A percentile compares a stretch with the other conserved stretches of the same genome.
Conservation (phyloP, 2,329 filamentous ascomycete species). For the Botryotinia convoluta region DNA sequence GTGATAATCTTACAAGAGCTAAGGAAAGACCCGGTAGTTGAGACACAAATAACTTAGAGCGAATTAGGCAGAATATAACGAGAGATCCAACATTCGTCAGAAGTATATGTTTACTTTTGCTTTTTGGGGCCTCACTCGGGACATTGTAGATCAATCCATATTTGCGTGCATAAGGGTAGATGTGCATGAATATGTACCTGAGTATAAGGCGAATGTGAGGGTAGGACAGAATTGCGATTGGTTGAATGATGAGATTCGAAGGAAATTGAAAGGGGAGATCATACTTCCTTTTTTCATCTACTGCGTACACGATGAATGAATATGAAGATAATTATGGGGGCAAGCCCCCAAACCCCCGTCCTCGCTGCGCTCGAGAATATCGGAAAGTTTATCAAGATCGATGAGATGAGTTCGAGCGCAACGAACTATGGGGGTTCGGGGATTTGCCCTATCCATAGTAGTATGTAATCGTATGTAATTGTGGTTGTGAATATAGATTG, state of each 20-base stretch:
- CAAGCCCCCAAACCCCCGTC: background rate
- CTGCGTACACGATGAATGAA: background rate
- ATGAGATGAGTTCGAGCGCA: background rate
- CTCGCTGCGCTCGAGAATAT: background rate
- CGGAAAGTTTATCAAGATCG: background rate
- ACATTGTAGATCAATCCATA: background rate
- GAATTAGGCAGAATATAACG: slow-evolving; percentile 3
- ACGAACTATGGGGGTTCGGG: background rate
- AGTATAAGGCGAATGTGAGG: background rate
- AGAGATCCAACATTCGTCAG: background rate
- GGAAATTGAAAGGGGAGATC: background rate
- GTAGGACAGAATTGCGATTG: background rate
- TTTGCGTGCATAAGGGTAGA: background rate
- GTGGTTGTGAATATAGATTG: background rate
- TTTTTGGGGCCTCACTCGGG: background rate
- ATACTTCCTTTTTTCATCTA: background rate
- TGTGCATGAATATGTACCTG: background rate
- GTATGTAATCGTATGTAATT: no score
- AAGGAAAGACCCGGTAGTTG: background rate
- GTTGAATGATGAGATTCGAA: background rate
- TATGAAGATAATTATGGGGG: background rate
- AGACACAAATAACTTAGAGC: background rate
- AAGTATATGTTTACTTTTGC: background rate
- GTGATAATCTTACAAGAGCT: slow-evolving; percentile 1
- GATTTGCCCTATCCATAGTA: background rate